These are phyloP conservation scores for Aspergillus conjunctus DNA, from an alignment of 495 filamentous ascomycete genomes.

Conservation along the genomic window DNA sequence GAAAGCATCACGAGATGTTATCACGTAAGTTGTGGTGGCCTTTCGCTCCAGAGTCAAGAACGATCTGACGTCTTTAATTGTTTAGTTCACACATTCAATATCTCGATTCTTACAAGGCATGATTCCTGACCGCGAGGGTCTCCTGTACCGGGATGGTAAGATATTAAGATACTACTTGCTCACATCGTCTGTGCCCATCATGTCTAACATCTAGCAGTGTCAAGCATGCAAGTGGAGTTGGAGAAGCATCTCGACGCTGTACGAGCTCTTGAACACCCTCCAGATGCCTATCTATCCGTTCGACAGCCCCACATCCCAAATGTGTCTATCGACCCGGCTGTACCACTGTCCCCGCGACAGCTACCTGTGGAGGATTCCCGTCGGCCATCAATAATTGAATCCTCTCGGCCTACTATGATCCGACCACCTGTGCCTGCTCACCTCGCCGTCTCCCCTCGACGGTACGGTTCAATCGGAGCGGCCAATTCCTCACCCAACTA, in stretches of 20 bases:
- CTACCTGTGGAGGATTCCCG: constrained; percentile 82
- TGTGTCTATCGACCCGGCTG: constrained; percentile 65
- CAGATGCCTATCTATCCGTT: constrained; percentile 72
- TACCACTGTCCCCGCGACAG: constrained; percentile 91
- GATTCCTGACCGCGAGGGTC: constrained; percentile 65
- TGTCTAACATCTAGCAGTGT: constrained; percentile 56
- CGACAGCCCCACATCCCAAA: constrained; percentile 77
- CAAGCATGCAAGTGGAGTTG: constrained; percentile 80
- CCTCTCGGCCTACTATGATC: constrained; percentile 36
- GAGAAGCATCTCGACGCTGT: constrained; percentile 77
- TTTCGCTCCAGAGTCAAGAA: neutral
- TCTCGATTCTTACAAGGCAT: constrained; percentile 70
- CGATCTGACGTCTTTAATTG: neutral
- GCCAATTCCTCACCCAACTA: constrained; percentile 72
- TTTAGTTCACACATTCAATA: constrained; percentile 73
- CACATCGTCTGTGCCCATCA: neutral
- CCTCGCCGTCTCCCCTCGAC: constrained; percentile 74
- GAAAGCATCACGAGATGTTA: constrained; percentile 79
- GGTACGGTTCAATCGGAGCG: constrained; percentile 81
- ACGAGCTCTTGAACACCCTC: constrained; percentile 71
- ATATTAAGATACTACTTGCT: constrained; percentile 30
- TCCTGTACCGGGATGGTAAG: constrained; percentile 59
- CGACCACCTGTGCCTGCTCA: constrained; percentile 79
- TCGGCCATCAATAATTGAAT: constrained; percentile 55
- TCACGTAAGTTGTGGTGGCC: constrained; percentile 53